These are phyloP conservation scores for Stagonosporopsis rhizophila DNA, from an alignment of 2,329 filamentous ascomycete genomes.

Conservation along the genomic window DNA sequence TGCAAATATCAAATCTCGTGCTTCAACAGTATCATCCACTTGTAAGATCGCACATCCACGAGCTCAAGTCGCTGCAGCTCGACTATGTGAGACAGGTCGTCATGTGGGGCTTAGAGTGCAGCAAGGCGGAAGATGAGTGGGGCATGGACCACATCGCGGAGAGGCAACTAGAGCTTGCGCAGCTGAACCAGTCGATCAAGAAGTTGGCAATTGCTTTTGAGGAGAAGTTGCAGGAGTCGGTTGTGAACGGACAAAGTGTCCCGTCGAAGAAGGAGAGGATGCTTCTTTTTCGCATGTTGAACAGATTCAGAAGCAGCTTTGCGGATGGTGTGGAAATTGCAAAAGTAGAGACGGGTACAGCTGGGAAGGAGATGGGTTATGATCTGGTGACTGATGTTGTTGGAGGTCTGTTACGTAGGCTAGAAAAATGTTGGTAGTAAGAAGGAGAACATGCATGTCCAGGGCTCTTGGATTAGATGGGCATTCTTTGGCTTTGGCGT, in stretches of 20 bases:
- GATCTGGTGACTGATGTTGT: not conserved
- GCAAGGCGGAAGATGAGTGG: not conserved
- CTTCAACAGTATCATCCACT: not conserved
- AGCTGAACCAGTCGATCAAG: not conserved
- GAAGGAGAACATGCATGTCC: no score
- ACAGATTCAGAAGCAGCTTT: not conserved
- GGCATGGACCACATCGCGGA: not conserved
- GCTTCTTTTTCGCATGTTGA: not conserved
- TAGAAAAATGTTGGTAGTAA: no score
- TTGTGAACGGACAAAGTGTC: not conserved
- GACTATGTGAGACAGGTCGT: not conserved
- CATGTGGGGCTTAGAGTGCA: conserved; percentile 13
- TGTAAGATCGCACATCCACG: not conserved
- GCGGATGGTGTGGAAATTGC: not conserved
- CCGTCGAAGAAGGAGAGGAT: not conserved
- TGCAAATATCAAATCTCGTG: not conserved
- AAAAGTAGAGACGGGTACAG: not conserved
- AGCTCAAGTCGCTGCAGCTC: not conserved
- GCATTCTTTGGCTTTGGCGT: no score
- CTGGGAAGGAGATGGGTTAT: not conserved
- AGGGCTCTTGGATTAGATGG: no score
- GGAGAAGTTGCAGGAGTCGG: not conserved
- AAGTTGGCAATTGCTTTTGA: not conserved
- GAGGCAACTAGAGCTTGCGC: not conserved
- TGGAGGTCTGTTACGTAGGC: no score